Percentiles rank a stretch among this genome's conserved stretches.
Conservation (phyloP, 495 filamentous ascomycete species). For the Daldinia concentrica region DNA sequence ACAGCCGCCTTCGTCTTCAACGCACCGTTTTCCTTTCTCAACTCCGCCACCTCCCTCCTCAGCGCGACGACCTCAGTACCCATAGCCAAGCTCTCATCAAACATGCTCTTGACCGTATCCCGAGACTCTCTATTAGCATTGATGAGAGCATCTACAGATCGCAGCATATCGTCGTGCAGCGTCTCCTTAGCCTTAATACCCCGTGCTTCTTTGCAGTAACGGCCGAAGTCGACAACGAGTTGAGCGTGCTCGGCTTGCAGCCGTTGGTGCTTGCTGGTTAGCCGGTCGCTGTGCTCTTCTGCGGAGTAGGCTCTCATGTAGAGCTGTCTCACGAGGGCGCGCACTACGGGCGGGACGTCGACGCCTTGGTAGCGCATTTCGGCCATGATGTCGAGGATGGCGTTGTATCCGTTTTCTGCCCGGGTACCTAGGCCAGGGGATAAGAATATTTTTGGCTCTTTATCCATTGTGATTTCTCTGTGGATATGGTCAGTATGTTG, state of each 20-base stretch:
- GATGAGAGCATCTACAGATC: background rate
- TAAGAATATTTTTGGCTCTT: background rate
- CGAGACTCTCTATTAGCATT: background rate
- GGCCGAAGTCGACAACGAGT: background rate
- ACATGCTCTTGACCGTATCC: background rate
- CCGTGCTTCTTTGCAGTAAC: background rate
- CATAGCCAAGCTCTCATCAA: slow-evolving; percentile 9
- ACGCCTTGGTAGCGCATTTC: background rate
- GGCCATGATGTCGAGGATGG: background rate
- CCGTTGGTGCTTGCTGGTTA: background rate
- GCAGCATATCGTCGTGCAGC: background rate
- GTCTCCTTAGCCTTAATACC: background rate
- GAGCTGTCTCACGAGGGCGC: background rate
- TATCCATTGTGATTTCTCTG: background rate
- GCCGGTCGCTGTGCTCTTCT: background rate
- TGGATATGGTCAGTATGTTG: no score
- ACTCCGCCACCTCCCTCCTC: background rate
- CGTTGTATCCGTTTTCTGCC: background rate
- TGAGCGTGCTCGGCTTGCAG: background rate
- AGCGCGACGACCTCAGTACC: background rate
- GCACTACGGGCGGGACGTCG: background rate
- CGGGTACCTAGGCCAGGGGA: background rate
- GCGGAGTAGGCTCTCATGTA: background rate
- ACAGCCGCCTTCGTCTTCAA: background rate
- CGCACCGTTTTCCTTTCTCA: slow-evolving; percentile 3